A percentile compares a stretch with the other conserved stretches of the same genome.
Conservation (phyloP, 768 basidiomycete genomes). For the Rhodotorula kratochvilovae region DNA sequence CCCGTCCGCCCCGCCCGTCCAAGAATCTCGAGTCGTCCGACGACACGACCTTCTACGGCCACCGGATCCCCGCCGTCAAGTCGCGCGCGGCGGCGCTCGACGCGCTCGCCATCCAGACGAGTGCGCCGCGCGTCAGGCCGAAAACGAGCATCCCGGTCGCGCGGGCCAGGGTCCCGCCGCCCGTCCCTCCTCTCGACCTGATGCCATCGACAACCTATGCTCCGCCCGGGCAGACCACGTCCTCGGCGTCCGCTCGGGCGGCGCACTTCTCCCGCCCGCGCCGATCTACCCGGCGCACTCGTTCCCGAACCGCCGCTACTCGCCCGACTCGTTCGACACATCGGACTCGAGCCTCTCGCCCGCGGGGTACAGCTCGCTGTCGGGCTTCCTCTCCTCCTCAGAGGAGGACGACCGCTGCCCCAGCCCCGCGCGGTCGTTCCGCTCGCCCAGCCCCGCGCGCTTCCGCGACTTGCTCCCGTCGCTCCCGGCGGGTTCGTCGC, state of each 20-base stretch:
- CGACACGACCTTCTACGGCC: slow-evolving; percentile 23
- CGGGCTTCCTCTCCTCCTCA: background rate
- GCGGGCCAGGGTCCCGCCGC: background rate
- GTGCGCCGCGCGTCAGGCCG: slow-evolving; percentile 9
- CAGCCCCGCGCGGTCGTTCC: slow-evolving; percentile 9
- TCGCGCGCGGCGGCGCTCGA: background rate
- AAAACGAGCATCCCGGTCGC: slow-evolving; percentile 7
- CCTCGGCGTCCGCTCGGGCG: background rate
- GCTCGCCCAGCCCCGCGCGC: slow-evolving; percentile 20
- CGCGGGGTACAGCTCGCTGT: no score
- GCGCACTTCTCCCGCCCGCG: slow-evolving; percentile 10
- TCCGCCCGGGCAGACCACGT: background rate
- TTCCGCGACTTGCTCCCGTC: slow-evolving; percentile 23
- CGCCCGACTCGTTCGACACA: slow-evolving; percentile 3
- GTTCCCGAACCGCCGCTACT: background rate
- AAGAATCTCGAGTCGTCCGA: background rate
- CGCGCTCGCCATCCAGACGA: slow-evolving; percentile 1
- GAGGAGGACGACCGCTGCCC: background rate
- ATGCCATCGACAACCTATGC: no score
- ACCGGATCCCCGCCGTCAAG: background rate
- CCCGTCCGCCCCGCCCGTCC: background rate
- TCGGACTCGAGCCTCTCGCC: background rate
- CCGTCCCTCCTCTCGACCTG: background rate
- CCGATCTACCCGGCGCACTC: background rate
- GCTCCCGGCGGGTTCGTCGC: slow-evolving; percentile 14